A percentile compares a stretch with the other conserved stretches of the same genome.
Conservation (phyloP, 2,329 filamentous ascomycete genomes). For the Trichoderma polysporum region DNA sequence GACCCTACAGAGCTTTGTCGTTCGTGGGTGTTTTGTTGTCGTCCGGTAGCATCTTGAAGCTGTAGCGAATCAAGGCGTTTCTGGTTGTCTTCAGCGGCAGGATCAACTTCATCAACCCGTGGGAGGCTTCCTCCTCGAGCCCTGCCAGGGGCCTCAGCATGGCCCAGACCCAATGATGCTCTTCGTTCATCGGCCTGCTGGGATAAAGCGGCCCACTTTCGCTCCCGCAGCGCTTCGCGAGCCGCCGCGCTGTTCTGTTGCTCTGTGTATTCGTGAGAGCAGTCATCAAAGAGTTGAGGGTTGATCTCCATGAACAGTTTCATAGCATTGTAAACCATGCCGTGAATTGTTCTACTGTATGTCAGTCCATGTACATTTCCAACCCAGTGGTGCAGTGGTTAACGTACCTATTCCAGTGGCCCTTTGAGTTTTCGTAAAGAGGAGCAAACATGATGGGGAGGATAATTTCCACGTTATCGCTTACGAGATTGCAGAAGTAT, state of each 20-base stretch:
- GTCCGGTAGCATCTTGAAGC: slow-evolving; percentile 74
- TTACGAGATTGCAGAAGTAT: slow-evolving; percentile 98
- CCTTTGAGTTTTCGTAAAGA: slow-evolving; percentile 97
- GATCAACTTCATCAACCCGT: slow-evolving; percentile 73
- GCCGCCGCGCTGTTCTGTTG: slow-evolving; percentile 90
- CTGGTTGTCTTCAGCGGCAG: slow-evolving; percentile 76
- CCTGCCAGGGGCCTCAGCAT: slow-evolving; percentile 34
- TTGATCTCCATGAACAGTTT: slow-evolving; percentile 99
- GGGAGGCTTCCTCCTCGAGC: slow-evolving; percentile 45
- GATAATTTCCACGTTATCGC: slow-evolving; percentile 98
- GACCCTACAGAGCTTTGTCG: slow-evolving; percentile 61
- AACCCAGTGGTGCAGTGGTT: not conserved
- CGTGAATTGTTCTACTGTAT: slow-evolving; percentile 80
- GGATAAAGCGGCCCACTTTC: slow-evolving; percentile 83
- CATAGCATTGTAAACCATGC: slow-evolving; percentile 99
- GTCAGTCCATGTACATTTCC: slow-evolving; percentile 32
- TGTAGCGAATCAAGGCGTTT: slow-evolving; percentile 87
- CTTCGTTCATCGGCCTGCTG: slow-evolving; percentile 75
- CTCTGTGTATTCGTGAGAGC: slow-evolving; percentile 96
- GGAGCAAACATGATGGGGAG: slow-evolving; percentile 99
- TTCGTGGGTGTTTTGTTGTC: slow-evolving; percentile 56
- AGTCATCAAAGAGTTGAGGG: slow-evolving; percentile 96
- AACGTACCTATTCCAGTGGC: slow-evolving; percentile 93
- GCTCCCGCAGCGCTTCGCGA: slow-evolving; percentile 76
- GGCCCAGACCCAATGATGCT: slow-evolving; percentile 37